A percentile compares a stretch with the other conserved stretches of the same genome.
Conservation (phyloP, 2,329 filamentous ascomycete species). For the Penicillium expansum region DNA sequence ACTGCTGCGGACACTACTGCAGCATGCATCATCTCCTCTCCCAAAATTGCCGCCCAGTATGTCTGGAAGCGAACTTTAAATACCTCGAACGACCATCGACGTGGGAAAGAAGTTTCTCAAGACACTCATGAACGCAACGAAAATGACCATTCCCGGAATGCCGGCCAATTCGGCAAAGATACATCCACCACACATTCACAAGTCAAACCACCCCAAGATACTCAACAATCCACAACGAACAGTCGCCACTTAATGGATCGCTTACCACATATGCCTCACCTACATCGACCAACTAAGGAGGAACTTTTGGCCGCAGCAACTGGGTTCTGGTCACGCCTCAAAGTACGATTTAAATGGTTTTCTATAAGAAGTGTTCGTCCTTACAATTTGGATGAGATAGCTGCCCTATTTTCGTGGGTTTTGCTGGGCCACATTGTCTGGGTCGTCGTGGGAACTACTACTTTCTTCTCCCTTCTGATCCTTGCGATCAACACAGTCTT, state of each 20-base stretch:
- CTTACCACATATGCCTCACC: slow-evolving; percentile 68
- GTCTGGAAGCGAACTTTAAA: slow-evolving; percentile 34
- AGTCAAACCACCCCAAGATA: slow-evolving; percentile 27
- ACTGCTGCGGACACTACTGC: slow-evolving; percentile 34
- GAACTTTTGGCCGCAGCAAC: slow-evolving; percentile 88
- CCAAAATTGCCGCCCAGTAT: slow-evolving; percentile 32
- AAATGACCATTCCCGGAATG: slow-evolving; percentile 6
- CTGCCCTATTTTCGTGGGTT: slow-evolving; percentile 93
- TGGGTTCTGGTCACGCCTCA: slow-evolving; percentile 86
- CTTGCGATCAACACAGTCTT: slow-evolving; percentile 93
- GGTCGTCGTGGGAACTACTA: slow-evolving; percentile 95
- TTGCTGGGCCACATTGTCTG: slow-evolving; percentile 89
- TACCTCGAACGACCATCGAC: slow-evolving; percentile 24
- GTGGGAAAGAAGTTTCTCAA: slow-evolving; percentile 16
- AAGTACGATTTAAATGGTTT: slow-evolving; percentile 95
- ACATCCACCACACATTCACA: slow-evolving; percentile 3
- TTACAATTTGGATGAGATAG: slow-evolving; percentile 95
- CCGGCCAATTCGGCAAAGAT: slow-evolving; percentile 10
- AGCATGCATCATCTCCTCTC: slow-evolving; percentile 31
- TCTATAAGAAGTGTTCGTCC: slow-evolving; percentile 90
- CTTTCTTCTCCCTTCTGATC: slow-evolving; percentile 90
- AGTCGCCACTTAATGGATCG: slow-evolving; percentile 54
- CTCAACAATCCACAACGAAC: slow-evolving; percentile 17
- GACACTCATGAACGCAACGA: slow-evolving; percentile 17
- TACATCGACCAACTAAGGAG: slow-evolving; percentile 84